Conservation (phyloP, 768 basidiomycete genomes). For the Kwoniella bestiolae region DNA sequence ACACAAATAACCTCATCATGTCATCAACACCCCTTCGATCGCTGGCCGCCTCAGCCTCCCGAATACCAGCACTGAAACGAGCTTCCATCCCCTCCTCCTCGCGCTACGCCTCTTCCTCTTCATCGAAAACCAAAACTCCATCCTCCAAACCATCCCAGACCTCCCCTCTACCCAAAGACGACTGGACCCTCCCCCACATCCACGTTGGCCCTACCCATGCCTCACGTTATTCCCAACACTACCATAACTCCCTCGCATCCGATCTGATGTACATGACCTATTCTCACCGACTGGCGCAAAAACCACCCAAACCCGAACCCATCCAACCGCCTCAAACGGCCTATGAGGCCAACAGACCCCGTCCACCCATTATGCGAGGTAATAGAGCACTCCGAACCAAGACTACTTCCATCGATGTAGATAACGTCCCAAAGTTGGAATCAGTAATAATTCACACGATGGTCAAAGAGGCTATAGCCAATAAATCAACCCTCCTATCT, state of each 20-base stretch:
- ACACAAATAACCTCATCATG: neutral
- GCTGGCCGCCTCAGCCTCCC: slow-evolving; percentile 13
- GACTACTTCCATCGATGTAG: slow-evolving; percentile 66
- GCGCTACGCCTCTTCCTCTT: slow-evolving; percentile 22
- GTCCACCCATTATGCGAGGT: slow-evolving; percentile 69
- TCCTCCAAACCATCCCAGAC: slow-evolving; percentile 7
- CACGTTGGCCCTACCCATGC: slow-evolving; percentile 56
- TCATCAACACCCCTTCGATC: slow-evolving; percentile 13
- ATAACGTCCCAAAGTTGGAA: slow-evolving; percentile 76
- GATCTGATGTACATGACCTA: slow-evolving; percentile 96
- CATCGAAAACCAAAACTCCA: slow-evolving; percentile 5
- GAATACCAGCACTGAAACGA: slow-evolving; percentile 1
- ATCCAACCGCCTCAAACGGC: slow-evolving; percentile 64
- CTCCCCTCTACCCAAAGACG: slow-evolving; percentile 17
- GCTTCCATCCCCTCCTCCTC: neutral
- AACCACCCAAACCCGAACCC: slow-evolving; percentile 57
- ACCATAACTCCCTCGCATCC: slow-evolving; percentile 77
- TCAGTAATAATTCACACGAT: slow-evolving; percentile 84
- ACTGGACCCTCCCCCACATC: slow-evolving; percentile 37
- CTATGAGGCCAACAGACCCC: slow-evolving; percentile 76
- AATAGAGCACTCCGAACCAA: slow-evolving; percentile 64
- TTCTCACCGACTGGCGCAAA: slow-evolving; percentile 62
- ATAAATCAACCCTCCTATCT: slow-evolving; percentile 74
- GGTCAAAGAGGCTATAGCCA: slow-evolving; percentile 75
- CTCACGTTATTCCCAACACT: slow-evolving; percentile 80